These are phyloP conservation scores for Ochromonas danica DNA, from an alignment of 108 stramenopile genomes.

Conservation along the genomic window DNA sequence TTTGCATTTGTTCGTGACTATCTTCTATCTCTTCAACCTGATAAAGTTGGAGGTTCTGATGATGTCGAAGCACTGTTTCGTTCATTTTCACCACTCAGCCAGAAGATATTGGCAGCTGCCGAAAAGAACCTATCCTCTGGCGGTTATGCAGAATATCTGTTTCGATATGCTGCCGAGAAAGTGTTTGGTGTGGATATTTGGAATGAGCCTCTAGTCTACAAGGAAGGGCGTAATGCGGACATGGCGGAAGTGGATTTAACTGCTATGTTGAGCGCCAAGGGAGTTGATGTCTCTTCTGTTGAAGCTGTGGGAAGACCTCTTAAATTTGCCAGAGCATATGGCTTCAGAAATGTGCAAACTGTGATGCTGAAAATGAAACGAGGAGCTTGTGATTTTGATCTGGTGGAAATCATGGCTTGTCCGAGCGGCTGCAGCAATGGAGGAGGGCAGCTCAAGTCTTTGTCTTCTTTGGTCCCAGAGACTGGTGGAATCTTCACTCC, in stretches of 20 bases:
- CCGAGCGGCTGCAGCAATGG: constrained; percentile 94
- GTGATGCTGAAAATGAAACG: constrained; percentile 61
- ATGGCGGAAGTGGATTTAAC: constrained; percentile 31
- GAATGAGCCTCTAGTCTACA: constrained; percentile 42
- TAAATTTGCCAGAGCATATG: constrained; percentile 86
- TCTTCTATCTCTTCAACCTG: background rate
- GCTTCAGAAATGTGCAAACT: constrained; percentile 91
- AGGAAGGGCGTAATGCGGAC: constrained; percentile 54
- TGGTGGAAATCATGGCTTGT: constrained; percentile 96
- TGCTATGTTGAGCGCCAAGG: background rate
- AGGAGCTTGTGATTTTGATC: constrained; percentile 61
- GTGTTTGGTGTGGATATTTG: constrained; percentile 49
- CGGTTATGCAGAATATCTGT: constrained; percentile 53
- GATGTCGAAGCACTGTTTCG: constrained; percentile 11
- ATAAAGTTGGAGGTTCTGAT: constrained; percentile 3
- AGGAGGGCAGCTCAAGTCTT: constrained; percentile 72
- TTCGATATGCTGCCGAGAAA: constrained; percentile 48
- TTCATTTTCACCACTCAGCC: background rate
- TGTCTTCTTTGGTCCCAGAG: background rate
- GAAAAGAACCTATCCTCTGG: constrained; percentile 43
- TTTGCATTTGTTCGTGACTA: background rate
- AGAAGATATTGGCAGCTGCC: background rate
- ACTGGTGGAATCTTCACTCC: background rate
- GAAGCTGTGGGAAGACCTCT: constrained; percentile 35
- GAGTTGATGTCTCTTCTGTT: background rate